phyloP scores from a whole-genome alignment of 768 basidiomycete genomes.

The Nevesoporus exiguus region DNA sequence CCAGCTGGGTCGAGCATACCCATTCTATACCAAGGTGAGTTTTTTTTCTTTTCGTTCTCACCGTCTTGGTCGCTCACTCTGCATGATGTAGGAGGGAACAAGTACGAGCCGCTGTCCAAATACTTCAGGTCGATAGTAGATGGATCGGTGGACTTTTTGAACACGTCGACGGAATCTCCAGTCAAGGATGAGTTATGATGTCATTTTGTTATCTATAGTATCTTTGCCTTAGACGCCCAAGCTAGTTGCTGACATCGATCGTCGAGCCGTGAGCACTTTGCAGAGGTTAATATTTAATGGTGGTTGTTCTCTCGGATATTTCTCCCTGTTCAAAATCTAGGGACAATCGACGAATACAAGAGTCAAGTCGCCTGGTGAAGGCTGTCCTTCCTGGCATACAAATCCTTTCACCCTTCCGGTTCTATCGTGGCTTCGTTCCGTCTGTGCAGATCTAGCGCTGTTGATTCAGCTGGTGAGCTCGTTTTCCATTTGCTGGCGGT shows the following conservation, averaged over 20 bases:
- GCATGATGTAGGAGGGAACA: conserved; percentile 51
- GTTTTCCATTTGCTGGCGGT: conserved; percentile 9
- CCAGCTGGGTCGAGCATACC: conserved; percentile 53
- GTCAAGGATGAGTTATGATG: conserved; percentile 29
- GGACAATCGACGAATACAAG: not conserved
- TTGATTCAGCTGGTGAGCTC: conserved; percentile 18
- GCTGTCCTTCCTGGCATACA: not conserved
- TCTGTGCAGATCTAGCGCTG: not conserved
- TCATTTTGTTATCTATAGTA: conserved; percentile 2
- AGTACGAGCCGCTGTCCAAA: conserved; percentile 69
- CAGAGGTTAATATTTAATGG: not conserved
- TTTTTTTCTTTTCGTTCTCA: not conserved
- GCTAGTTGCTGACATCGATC: not conserved
- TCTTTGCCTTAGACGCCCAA: not conserved
- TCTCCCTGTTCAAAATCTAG: not conserved
- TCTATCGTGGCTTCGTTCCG: not conserved
- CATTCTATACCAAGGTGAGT: conserved; percentile 65
- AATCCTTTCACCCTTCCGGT: not conserved
- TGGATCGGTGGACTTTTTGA: conserved; percentile 57
- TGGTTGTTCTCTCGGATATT: not conserved
- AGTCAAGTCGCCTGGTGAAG: not conserved
- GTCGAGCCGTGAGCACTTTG: not conserved
- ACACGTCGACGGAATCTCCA: conserved; percentile 37
- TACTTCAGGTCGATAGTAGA: conserved; percentile 72
- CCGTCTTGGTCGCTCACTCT: not conserved